phyloP scores from a whole-genome alignment of 352 stramenopile genomes.

The Globisporangium alternatum region DNA sequence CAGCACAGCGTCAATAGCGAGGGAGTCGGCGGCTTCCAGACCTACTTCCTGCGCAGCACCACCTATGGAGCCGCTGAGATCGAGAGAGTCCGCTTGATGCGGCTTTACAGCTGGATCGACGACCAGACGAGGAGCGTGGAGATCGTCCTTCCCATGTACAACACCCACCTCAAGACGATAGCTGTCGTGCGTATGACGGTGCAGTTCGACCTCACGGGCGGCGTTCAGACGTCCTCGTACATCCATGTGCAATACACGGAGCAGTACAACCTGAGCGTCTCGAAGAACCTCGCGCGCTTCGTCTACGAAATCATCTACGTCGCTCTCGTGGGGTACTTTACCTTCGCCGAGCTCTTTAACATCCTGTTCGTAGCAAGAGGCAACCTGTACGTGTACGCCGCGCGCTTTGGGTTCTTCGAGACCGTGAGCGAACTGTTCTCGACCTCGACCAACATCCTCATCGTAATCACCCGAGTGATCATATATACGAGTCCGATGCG shows the following conservation, averaged over 20 bases:
- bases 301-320: slow-evolving; percentile 48
- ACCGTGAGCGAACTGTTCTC: slow-evolving; percentile 57
- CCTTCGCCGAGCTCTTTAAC: slow-evolving; percentile 51
- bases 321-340: slow-evolving; percentile 48
- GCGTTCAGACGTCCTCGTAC: slow-evolving; percentile 31
- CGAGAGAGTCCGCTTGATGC: slow-evolving; percentile 31
- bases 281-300: slow-evolving; percentile 39
- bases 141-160: slow-evolving; percentile 58
- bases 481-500: slow-evolving; percentile 34
- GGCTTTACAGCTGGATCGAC: slow-evolving; percentile 51
- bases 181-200: slow-evolving; percentile 52
- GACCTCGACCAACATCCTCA: slow-evolving; percentile 45
- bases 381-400: slow-evolving; percentile 41
- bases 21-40: slow-evolving; percentile 42
- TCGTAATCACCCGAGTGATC: slow-evolving; percentile 46
- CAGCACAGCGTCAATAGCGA: slow-evolving; percentile 34
- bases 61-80: slow-evolving; percentile 34
- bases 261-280: slow-evolving; percentile 55
- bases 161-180: slow-evolving; percentile 51
- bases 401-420: slow-evolving; percentile 54
- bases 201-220: slow-evolving; percentile 54
- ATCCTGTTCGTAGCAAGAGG: slow-evolving; percentile 50
- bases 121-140: slow-evolving; percentile 46
- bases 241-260: slow-evolving; percentile 60
- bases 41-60: slow-evolving; percentile 48